phyloP scores from a whole-genome alignment of 768 basidiomycete genomes.

The Peribolospora kevripleyi region DNA sequence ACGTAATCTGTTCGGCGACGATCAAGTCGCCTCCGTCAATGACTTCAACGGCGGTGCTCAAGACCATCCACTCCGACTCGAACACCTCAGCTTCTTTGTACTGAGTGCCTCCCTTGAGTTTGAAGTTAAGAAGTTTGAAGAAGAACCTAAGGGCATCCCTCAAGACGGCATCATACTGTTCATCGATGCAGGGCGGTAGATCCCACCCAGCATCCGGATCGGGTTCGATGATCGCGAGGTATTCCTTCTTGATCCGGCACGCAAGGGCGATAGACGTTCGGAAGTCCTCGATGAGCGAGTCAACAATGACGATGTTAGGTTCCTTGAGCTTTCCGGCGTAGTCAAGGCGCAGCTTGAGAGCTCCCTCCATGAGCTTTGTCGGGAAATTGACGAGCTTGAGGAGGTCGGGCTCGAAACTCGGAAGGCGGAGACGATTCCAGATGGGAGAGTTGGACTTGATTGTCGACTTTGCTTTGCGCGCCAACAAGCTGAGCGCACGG shows the following conservation, averaged over 20 bases:
- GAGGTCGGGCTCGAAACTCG: constrained; percentile 67
- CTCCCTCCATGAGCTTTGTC: constrained; percentile 75
- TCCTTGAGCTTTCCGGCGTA: constrained; percentile 70
- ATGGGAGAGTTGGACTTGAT: constrained; percentile 52
- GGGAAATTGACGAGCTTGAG: constrained; percentile 88
- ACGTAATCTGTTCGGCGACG: constrained; percentile 93
- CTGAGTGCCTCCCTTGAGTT: constrained; percentile 73
- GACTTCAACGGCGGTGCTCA: constrained; percentile 73
- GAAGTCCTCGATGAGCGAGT: constrained; percentile 81
- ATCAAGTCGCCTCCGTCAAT: constrained; percentile 65
- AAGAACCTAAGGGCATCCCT: constrained; percentile 66
- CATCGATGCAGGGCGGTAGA: constrained; percentile 62
- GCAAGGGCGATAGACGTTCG: constrained; percentile 75
- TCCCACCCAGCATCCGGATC: constrained; percentile 74
- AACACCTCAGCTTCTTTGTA: constrained; percentile 98
- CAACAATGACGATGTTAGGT: constrained; percentile 68
- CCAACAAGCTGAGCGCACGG: constrained; percentile 58
- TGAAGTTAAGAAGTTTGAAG: constrained; percentile 86
- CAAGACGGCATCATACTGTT: constrained; percentile 73
- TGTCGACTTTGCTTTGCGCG: constrained; percentile 61
- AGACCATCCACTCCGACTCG: constrained; percentile 84
- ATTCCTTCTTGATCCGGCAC: constrained; percentile 83
- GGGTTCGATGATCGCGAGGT: constrained; percentile 67
- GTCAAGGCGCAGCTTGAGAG: constrained; percentile 64
- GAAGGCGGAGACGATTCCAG: constrained; percentile 72